Percentiles rank a stretch among this genome's conserved stretches.
These are phyloP conservation scores for Neurospora sp. DNA, from an alignment of 495 filamentous ascomycete species.

Conservation along the genomic window DNA sequence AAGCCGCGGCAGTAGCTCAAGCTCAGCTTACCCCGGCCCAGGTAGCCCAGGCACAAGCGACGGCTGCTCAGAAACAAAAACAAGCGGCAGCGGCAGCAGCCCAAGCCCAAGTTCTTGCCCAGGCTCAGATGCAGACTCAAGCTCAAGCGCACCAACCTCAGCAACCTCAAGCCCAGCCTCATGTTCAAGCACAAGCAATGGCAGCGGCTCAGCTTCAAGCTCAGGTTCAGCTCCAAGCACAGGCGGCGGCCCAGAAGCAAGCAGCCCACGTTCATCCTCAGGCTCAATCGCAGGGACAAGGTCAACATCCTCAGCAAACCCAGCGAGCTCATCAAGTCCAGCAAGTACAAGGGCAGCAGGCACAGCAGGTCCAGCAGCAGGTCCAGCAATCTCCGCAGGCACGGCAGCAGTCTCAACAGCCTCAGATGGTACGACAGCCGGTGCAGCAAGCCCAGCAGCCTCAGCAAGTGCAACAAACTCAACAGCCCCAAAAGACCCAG, in stretches of 20 bases:
- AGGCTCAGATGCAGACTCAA: constrained; percentile 6
- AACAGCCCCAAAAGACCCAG: not conserved
- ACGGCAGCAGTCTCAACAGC: constrained; percentile 7
- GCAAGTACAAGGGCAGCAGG: not conserved
- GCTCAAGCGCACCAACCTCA: not conserved
- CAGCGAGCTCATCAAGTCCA: not conserved
- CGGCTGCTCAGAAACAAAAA: constrained; percentile 46
- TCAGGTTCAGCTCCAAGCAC: not conserved
- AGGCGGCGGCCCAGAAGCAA: constrained; percentile 1
- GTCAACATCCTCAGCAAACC: not conserved
- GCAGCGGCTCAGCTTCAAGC: not conserved
- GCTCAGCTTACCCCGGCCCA: not conserved
- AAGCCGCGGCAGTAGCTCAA: not conserved
- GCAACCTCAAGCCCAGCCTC: not conserved
- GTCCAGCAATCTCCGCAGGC: constrained; percentile 11
- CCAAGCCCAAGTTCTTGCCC: constrained; percentile 8
- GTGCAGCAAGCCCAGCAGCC: not conserved
- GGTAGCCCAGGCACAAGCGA: not conserved
- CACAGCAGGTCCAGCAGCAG: constrained; percentile 4
- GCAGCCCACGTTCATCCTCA: constrained; percentile 5
- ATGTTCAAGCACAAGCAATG: not conserved
- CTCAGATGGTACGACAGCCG: not conserved
- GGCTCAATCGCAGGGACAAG: constrained; percentile 10
- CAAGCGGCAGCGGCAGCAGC: constrained; percentile 10
- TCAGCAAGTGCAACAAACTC: not conserved